Evolutionary conservation across 768 basidiomycete genomes (phyloP).

Genomic region (Termitomyces eurrhizus): DNA sequence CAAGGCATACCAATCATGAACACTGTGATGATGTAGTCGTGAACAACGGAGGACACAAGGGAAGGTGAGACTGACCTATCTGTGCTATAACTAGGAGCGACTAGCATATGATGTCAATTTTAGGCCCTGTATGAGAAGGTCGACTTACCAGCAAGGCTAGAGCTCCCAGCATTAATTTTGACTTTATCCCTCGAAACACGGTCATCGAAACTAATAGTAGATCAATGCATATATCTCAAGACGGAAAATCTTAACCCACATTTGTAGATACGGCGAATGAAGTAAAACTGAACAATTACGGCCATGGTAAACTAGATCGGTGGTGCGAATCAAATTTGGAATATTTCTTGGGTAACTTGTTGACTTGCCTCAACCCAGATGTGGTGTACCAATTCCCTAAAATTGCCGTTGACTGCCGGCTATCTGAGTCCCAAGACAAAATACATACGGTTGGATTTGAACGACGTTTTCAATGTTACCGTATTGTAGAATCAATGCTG

Average conservation of each 20-base stretch:
- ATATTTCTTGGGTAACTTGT: neutral
- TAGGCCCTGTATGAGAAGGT: neutral
- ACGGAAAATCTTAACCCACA: neutral
- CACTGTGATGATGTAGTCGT: neutral
- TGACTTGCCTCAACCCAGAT: neutral
- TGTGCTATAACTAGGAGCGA: neutral
- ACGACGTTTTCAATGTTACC: neutral
- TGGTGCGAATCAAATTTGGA: neutral
- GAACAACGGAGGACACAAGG: neutral
- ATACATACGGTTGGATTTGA: neutral
- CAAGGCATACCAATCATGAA: neutral
- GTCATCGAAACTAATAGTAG: neutral
- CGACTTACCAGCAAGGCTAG: neutral
- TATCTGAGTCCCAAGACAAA: neutral
- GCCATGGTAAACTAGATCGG: neutral
- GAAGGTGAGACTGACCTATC: neutral
- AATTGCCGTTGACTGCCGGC: neutral
- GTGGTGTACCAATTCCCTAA: neutral
- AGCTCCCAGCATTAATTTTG: neutral
- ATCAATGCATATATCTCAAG: neutral
- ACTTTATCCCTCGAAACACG: neutral
- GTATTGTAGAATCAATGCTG: neutral
- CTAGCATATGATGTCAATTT: neutral
- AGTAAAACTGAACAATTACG: neutral
- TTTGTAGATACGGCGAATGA: constrained; percentile 3